Evolutionary conservation across 2,329 filamentous ascomycete species (phyloP).

Genomic region (Aspergillus ochraceoroseus): DNA sequence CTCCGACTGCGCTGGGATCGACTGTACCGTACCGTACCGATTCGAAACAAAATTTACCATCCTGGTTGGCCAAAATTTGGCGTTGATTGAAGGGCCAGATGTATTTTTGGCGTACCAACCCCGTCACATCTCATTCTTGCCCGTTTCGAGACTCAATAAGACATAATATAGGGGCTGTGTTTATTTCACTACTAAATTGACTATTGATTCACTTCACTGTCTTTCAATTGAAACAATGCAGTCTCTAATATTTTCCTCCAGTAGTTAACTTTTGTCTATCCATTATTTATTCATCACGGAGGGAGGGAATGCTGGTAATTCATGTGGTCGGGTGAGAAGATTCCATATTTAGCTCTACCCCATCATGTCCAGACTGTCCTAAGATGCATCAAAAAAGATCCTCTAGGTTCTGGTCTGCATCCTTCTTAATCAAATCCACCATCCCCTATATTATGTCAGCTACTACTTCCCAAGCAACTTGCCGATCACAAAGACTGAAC

Average conservation of each 20-base stretch:
- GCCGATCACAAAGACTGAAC: slow-evolving; percentile 24
- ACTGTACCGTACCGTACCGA: not conserved
- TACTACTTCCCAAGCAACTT: slow-evolving; percentile 18
- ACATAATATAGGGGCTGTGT: not conserved
- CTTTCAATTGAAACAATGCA: no score
- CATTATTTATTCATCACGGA: no score
- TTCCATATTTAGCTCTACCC: slow-evolving; percentile 1
- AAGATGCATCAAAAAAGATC: slow-evolving; percentile 63
- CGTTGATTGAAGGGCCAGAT: not conserved
- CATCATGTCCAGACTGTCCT: not conserved
- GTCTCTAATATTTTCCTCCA: no score
- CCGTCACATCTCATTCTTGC: slow-evolving; percentile 10
- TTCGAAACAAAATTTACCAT: not conserved
- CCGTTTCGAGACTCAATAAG: slow-evolving; percentile 16
- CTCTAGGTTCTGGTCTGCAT: slow-evolving; percentile 85
- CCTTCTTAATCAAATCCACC: slow-evolving; percentile 86
- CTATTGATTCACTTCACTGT: no score
- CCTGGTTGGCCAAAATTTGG: not conserved
- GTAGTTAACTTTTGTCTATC: no score
- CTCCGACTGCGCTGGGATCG: not conserved
- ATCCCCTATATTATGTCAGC: slow-evolving; percentile 63
- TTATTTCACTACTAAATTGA: no score
- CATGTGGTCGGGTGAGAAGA: slow-evolving; percentile 3
- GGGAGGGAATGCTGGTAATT: not conserved
- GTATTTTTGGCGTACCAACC: slow-evolving; percentile 6